These are phyloP conservation scores for Fusarium nodosum DNA, from an alignment of 2,329 filamentous ascomycete species.

Conservation along the genomic window DNA sequence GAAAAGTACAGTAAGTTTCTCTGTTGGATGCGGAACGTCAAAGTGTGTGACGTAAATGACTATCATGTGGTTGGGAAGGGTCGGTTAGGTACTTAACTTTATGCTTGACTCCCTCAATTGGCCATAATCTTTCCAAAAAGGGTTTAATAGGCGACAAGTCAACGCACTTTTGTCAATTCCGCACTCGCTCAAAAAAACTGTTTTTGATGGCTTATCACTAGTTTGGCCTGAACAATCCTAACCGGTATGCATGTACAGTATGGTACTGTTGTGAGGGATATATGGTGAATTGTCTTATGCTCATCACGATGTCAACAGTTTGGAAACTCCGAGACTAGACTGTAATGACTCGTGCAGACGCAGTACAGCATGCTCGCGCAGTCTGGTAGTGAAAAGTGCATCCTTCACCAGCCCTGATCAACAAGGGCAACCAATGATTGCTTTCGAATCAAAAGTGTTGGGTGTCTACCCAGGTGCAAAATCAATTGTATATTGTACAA, in stretches of 20 bases:
- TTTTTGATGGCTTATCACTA: slow-evolving; percentile 33
- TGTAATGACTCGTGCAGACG: slow-evolving; percentile 47
- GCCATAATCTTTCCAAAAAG: slow-evolving; percentile 33
- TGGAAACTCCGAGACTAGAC: slow-evolving; percentile 45
- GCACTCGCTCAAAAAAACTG: slow-evolving; percentile 26
- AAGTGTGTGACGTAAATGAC: slow-evolving; percentile 45
- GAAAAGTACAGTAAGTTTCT: slow-evolving; percentile 26
- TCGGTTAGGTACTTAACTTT: slow-evolving; percentile 28
- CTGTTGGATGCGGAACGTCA: slow-evolving; percentile 27
- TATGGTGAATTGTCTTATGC: slow-evolving; percentile 23
- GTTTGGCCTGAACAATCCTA: background rate
- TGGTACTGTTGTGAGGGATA: slow-evolving; percentile 26
- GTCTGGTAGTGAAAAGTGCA: slow-evolving; percentile 19
- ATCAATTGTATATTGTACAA: background rate
- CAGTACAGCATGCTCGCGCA: slow-evolving; percentile 14
- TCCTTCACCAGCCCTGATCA: slow-evolving; percentile 17
- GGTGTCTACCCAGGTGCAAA: background rate
- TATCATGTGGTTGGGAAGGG: slow-evolving; percentile 35
- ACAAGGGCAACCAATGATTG: slow-evolving; percentile 1
- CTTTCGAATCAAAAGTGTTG: slow-evolving; percentile 2
- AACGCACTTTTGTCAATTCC: slow-evolving; percentile 41
- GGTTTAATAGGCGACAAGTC: slow-evolving; percentile 25
- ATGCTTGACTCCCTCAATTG: slow-evolving; percentile 37
- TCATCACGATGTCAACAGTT: slow-evolving; percentile 40
- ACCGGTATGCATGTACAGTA: background rate